Conservation (phyloP, 176 grass and related monocot genomes). For the Poa pratensis region DNA sequence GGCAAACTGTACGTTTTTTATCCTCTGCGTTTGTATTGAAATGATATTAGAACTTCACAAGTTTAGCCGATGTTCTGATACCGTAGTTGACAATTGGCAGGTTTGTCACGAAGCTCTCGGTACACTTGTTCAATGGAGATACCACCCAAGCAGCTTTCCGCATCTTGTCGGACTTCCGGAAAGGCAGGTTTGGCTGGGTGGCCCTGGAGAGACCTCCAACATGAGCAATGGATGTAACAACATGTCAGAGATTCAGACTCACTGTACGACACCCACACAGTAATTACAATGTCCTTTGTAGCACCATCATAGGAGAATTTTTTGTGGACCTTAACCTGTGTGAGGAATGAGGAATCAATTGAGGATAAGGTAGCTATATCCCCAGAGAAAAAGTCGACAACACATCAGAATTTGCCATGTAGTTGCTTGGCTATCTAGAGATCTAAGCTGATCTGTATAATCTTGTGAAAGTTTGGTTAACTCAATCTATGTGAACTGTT, state of each 20-base stretch:
- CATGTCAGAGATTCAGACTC: background rate
- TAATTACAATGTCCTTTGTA: slow-evolving; percentile 13
- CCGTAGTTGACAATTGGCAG: slow-evolving; percentile 50
- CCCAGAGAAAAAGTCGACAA: background rate
- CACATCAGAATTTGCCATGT: background rate
- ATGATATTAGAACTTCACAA: slow-evolving; percentile 20
- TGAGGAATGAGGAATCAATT: slow-evolving; percentile 27
- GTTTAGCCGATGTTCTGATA: slow-evolving; percentile 25
- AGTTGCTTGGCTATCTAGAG: slow-evolving; percentile 12
- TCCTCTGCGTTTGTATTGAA: slow-evolving; percentile 27
- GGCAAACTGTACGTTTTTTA: slow-evolving; percentile 68
- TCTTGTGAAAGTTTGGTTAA: background rate
- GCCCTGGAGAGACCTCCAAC: slow-evolving; percentile 86
- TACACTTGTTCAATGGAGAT: slow-evolving; percentile 87
- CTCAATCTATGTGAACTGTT: slow-evolving; percentile 17
- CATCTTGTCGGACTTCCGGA: slow-evolving; percentile 84
- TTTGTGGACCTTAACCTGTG: background rate
- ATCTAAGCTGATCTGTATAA: slow-evolving; percentile 7
- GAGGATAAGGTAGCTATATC: background rate
- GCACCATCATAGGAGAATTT: slow-evolving; percentile 9
- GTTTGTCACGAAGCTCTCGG: slow-evolving; percentile 81
- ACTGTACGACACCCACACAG: background rate
- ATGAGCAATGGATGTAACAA: slow-evolving; percentile 40
- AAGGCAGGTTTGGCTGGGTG: slow-evolving; percentile 91
- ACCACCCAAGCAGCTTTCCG: slow-evolving; percentile 78